These are phyloP conservation scores for Cicer pinnatifidum DNA, from an alignment of 306 rosid genomes.

Conservation along the genomic window DNA sequence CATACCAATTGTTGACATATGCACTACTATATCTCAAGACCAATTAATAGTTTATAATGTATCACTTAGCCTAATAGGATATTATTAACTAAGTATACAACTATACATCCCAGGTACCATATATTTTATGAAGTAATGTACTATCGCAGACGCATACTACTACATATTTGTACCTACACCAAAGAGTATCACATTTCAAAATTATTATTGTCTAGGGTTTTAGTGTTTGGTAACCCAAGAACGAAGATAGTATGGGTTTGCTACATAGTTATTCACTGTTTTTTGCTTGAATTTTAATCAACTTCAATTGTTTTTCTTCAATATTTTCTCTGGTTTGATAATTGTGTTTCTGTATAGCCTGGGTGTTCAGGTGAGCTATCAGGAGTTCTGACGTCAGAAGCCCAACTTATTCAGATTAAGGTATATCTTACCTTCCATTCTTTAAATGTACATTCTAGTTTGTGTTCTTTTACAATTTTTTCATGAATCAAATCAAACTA, in stretches of 20 bases:
- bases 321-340: neutral
- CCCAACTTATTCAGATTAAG: constrained; percentile 92
- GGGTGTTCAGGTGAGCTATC: constrained; percentile 98
- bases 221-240: constrained; percentile 25
- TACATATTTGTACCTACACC: neutral
- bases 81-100: constrained; percentile 5
- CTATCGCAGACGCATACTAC: neutral
- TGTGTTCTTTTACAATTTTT: constrained; percentile 26
- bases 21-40: too few species aligned
- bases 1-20: too few species aligned
- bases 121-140: constrained; percentile 6
- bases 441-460: constrained; percentile 3
- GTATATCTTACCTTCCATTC: constrained; percentile 49
- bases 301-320: neutral
- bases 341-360: constrained; percentile 66
- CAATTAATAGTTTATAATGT: neutral
- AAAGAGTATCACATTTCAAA: neutral
- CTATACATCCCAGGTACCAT: neutral
- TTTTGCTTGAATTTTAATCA: constrained; percentile 15
- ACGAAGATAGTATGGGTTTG: constrained; percentile 5
- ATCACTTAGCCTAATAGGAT: neutral
- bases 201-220: constrained; percentile 16
- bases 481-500: constrained; percentile 9
- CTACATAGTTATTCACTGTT: neutral
- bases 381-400: constrained; percentile 62